Base-by-base conservation (phyloP, 1,284 basidiomycete genomes). In the Wallemia ichthyophaga region DNA sequence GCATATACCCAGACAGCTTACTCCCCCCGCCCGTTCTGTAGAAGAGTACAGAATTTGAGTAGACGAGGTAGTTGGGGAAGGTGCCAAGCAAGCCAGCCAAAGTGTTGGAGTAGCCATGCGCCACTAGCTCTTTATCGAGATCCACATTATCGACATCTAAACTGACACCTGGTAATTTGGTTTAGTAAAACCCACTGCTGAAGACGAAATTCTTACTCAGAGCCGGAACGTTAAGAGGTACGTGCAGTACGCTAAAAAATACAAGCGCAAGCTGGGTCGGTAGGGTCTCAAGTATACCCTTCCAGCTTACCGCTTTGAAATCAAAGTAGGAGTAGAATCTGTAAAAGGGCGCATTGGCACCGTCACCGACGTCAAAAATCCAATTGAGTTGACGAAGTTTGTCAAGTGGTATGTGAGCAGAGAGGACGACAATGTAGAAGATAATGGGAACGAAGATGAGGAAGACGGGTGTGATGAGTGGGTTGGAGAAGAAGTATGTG, bases 21-120 rank as follows among this genome's bases (percentile, higher is more conserved):
- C 81, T 89, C 13, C 76, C 80, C 2, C 92, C 92, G 1, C 92
- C 92, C 9, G 95, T 85, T 28, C 89, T 84, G 71, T 95, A 95
- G 71, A 98, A 89, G 74, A 94, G 69, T 13, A 92, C 73, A 0
- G 85, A 88, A 69, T 94, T 94, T 59, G 92, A 86, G 71, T 92
- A 70, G 63, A 71, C 72, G 17, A 75, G 68, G 62, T 75, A 75
- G 64, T 74, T 68, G 5, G 71, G 71, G 19, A 87, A 87, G 2
- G 82, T 81, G 1, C 89, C 88, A 24, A 84, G 65, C 1, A 83
- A 61, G 1, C 89, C 91, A 0, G 89, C 78, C 0, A 83, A 70
- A 2, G 95, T 63, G 67, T 98, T 98, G 1, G 88, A 91, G 61
- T 86, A 80, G 2, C 92, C 92, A 67, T 98, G 92, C 0, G 79